Evolutionary conservation across 2,329 filamentous ascomycete genomes (phyloP).

Genomic region (Sporothrix phasma): DNA sequence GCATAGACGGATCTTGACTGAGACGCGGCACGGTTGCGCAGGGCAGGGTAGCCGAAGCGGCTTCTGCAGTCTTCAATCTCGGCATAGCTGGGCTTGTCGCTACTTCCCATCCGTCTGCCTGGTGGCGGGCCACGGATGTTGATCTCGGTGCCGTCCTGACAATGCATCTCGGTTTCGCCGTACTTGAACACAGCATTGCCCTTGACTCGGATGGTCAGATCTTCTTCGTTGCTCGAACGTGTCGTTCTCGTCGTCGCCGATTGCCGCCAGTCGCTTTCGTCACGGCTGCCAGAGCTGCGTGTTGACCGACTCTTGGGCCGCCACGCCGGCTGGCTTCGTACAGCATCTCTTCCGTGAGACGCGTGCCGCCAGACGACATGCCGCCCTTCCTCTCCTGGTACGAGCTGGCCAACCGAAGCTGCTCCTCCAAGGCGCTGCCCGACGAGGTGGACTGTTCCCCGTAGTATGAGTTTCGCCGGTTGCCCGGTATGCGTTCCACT

Average conservation of each 20-base stretch:
- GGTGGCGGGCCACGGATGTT: constrained; percentile 32
- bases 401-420: constrained; percentile 33
- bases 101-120: constrained; percentile 24
- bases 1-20: constrained; percentile 37
- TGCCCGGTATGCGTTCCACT: constrained; percentile 24
- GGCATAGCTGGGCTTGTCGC: constrained; percentile 42
- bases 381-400: constrained; percentile 46
- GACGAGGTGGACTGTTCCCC: constrained; percentile 26
- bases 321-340: constrained; percentile 40
- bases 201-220: constrained; percentile 52
- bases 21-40: constrained; percentile 38
- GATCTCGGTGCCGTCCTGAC: constrained; percentile 49
- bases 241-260: constrained; percentile 54
- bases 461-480: constrained; percentile 34
- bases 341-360: constrained; percentile 47
- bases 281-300: constrained; percentile 49
- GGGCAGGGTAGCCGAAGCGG: constrained; percentile 36
- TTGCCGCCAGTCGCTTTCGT: constrained; percentile 53
- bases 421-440: constrained; percentile 30
- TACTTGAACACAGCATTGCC: constrained; percentile 47
- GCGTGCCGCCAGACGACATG: constrained; percentile 26
- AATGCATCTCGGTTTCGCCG: constrained; percentile 48
- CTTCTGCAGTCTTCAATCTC: constrained; percentile 40
- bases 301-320: constrained; percentile 45
- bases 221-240: constrained; percentile 45